Percentiles rank a stretch among this genome's conserved stretches.
Conservation (phyloP, 257 asterid species). For the Fraxinus pennsylvanica region DNA sequence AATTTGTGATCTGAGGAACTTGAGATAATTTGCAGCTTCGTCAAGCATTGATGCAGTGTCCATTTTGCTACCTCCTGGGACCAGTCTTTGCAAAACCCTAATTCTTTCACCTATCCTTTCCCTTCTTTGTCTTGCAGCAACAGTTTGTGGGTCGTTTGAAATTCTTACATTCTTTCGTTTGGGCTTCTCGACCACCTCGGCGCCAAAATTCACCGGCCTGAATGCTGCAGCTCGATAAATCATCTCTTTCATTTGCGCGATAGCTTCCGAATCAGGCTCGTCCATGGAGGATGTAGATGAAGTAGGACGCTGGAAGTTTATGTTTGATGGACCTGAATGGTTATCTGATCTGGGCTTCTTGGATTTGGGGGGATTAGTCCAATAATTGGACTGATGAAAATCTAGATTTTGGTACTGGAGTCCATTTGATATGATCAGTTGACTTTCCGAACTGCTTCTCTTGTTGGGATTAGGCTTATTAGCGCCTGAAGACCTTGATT, state of each 20-base stretch:
- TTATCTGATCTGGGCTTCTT: constrained; percentile 43
- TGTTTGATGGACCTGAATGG: constrained; percentile 48
- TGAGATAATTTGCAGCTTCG: constrained; percentile 93
- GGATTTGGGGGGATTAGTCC: constrained; percentile 28
- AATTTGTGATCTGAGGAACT: constrained; percentile 77
- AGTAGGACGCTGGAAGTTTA: constrained; percentile 66
- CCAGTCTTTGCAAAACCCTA: constrained; percentile 84
- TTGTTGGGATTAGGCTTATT: constrained; percentile 25
- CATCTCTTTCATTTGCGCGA: constrained; percentile 96
- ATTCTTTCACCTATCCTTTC: constrained; percentile 90
- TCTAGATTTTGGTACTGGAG: constrained; percentile 10
- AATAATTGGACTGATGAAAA: constrained; percentile 23
- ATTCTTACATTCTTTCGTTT: constrained; percentile 71
- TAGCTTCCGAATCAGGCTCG: constrained; percentile 90
- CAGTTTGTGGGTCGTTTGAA: constrained; percentile 91
- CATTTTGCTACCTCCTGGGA: constrained; percentile 96
- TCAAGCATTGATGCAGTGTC: constrained; percentile 99
- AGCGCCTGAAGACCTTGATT: background rate
- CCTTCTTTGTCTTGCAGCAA: constrained; percentile 94
- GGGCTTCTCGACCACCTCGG: constrained; percentile 66
- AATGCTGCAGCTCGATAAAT: constrained; percentile 91
- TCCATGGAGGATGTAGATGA: constrained; percentile 48
- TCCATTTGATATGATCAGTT: constrained; percentile 11
- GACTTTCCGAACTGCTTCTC: constrained; percentile 34
- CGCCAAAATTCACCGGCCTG: constrained; percentile 76